phyloP scores from a whole-genome alignment of 192 early-diverging fungal species.

The Linnemannia exigua region DNA sequence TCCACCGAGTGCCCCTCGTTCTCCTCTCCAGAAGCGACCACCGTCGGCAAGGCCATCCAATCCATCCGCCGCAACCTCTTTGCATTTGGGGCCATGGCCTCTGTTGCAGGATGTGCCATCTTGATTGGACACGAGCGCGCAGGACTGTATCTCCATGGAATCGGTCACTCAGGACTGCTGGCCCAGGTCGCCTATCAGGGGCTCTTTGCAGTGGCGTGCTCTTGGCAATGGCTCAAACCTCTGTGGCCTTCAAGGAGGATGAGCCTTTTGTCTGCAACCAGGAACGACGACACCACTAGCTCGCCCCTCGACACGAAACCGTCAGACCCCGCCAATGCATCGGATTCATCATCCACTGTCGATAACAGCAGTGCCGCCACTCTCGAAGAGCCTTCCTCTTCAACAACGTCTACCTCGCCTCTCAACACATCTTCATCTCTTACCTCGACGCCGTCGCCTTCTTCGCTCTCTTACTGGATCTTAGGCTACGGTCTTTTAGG shows the following conservation, averaged over 20 bases:
- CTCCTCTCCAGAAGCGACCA: neutral
- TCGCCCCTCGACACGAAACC: neutral
- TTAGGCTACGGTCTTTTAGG: constrained; percentile 43
- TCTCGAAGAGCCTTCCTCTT: neutral
- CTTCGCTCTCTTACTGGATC: constrained; percentile 27
- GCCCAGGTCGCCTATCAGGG: constrained; percentile 32
- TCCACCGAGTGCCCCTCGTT: neutral
- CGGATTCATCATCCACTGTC: neutral
- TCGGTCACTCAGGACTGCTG: constrained; percentile 15
- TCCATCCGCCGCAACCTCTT: constrained; percentile 37
- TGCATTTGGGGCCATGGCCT: constrained; percentile 31
- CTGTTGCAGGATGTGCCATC: constrained; percentile 38
- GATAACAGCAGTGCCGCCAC: neutral
- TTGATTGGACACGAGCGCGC: constrained; percentile 18
- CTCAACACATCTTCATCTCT: neutral
- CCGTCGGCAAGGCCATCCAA: constrained; percentile 3
- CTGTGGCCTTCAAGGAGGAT: constrained; percentile 1
- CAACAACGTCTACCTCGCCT: neutral
- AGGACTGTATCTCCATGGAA: constrained; percentile 1
- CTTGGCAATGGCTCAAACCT: constrained; percentile 45
- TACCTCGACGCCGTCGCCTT: neutral
- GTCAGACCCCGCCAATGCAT: constrained; percentile 9
- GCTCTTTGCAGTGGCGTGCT: constrained; percentile 35
- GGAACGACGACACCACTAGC: neutral
- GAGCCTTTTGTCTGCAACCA: neutral